A percentile compares a stretch with the other conserved stretches of the same genome.
These are phyloP conservation scores for Lojkania enalia DNA, from an alignment of 2,329 filamentous ascomycete species.

Conservation along the genomic window DNA sequence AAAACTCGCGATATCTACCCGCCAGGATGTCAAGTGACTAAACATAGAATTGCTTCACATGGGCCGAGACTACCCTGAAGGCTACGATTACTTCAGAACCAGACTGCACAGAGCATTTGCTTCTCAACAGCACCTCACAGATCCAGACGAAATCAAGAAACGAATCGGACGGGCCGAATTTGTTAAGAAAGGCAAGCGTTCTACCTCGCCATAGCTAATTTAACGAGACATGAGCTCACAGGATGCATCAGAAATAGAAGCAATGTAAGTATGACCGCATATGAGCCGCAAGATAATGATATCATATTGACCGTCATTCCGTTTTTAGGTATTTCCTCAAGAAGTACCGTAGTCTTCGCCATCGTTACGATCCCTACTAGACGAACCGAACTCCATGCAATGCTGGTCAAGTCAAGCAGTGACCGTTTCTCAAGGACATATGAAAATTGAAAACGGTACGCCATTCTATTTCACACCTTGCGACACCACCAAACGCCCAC, in stretches of 20 bases:
- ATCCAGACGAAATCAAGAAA: conserved; percentile 74
- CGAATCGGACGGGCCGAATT: conserved; percentile 80
- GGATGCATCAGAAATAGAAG: conserved; percentile 73
- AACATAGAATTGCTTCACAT: conserved; percentile 78
- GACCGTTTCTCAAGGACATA: conserved; percentile 24
- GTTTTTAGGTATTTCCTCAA: conserved; percentile 81
- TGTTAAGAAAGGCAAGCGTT: conserved; percentile 77
- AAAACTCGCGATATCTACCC: background rate
- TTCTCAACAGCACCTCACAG: conserved; percentile 68
- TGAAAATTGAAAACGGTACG: conserved; percentile 30
- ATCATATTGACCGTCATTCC: conserved; percentile 9
- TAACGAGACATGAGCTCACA: conserved; percentile 8
- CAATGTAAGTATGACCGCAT: conserved; percentile 66
- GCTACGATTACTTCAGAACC: conserved; percentile 78
- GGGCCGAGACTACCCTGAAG: conserved; percentile 83
- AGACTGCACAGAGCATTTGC: conserved; percentile 85
- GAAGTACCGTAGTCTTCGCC: conserved; percentile 80
- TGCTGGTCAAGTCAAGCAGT: conserved; percentile 5
- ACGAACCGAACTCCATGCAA: conserved; percentile 8
- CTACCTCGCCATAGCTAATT: background rate
- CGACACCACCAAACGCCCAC: conserved; percentile 67
- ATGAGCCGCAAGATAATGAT: background rate
- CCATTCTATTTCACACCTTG: conserved; percentile 50
- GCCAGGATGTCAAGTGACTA: conserved; percentile 8
- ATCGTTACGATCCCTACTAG: conserved; percentile 67